Evolutionary conservation across 225 moss, liverwort and hornwort species (phyloP), one percentile per base, ranked within the genome.

Genomic region (Marchantia paleacea): DNA sequence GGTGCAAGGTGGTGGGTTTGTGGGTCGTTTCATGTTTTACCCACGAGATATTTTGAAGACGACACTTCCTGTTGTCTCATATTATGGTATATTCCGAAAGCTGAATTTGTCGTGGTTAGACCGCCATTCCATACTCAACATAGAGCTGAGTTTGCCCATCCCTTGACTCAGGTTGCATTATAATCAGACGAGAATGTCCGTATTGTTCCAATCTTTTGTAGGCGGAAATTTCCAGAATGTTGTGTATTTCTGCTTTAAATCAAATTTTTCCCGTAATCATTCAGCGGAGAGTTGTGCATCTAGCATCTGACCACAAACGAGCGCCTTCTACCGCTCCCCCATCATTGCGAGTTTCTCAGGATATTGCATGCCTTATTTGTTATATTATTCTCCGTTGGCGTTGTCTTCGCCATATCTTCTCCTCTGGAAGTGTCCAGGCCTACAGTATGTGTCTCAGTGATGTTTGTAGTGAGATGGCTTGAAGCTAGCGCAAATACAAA

Each of bases 21-120:
- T 85, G 82, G 85, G 79, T 80, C 68, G 79, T 82, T 50, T 76
- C 50, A 52, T 78, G 67, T 10, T 30, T 86, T 51, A 29, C 86
- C 86, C 83, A 79, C 86, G 78, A 83, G 83, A 83, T 86, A 78
- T 81, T 86, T 81, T 86, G 83, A 84, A 76, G 83, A 75, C 75
- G 81, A 83, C 81, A 83, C 77, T 55, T 71, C 79, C 70, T 83
- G 81, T 80, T 82, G 85, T 85, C 85, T 76, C 82, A 80, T 86
- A 81, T 83, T 83, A 71, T 81, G 75, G 29, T 86, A 81, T 81
- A 80, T 83, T 79, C 69, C 54, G 75, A 83, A 81, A 83, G 76
- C 82, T 85, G 82, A 80, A 72, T 85, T 76, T 60, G 58, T 76
- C 75, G 57, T 76, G 60, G 75, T 10, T 76, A 76, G 75, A 60